phyloP scores from a whole-genome alignment of 306 rosid species.

The Lathyrus oleraceus region DNA sequence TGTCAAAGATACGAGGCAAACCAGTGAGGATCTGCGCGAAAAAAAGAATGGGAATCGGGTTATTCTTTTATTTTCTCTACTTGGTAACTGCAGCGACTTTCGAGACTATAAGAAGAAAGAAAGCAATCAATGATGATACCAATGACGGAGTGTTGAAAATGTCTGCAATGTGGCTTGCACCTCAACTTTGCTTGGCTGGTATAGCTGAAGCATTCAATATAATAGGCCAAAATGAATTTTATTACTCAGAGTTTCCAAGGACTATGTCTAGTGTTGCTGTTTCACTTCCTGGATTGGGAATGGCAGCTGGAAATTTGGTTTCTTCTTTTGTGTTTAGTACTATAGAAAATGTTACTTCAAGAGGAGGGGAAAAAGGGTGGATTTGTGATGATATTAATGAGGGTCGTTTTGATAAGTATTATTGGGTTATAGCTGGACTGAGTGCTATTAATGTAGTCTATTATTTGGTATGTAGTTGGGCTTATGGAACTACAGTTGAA shows the following conservation, averaged over 20 bases:
- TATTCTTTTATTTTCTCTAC: conserved; percentile 43
- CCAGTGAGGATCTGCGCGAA: conserved; percentile 45
- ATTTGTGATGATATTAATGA: conserved; percentile 52
- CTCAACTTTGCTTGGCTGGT: conserved; percentile 54
- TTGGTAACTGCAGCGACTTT: conserved; percentile 49
- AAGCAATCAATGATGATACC: conserved; percentile 40
- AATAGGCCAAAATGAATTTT: conserved; percentile 67
- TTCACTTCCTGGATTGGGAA: conserved; percentile 51
- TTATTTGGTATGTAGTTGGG: conserved; percentile 58
- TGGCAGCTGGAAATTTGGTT: conserved; percentile 55
- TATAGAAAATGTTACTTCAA: conserved; percentile 49
- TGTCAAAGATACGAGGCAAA: conserved; percentile 57
- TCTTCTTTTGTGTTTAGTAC: conserved; percentile 46
- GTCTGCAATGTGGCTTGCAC: conserved; percentile 68
- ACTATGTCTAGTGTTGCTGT: conserved; percentile 63
- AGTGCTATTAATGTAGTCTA: conserved; percentile 47
- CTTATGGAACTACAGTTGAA: conserved; percentile 57
- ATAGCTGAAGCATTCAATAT: conserved; percentile 69
- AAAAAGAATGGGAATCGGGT: conserved; percentile 61
- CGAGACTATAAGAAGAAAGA: conserved; percentile 44
- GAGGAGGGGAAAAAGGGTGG: conserved; percentile 63
- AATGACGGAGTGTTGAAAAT: conserved; percentile 41
- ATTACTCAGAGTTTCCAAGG: conserved; percentile 62
- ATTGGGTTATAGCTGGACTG: conserved; percentile 50
- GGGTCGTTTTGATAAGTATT: conserved; percentile 59